Conservation (phyloP, 805 yeast species). For the Saturnispora halmiae region DNA sequence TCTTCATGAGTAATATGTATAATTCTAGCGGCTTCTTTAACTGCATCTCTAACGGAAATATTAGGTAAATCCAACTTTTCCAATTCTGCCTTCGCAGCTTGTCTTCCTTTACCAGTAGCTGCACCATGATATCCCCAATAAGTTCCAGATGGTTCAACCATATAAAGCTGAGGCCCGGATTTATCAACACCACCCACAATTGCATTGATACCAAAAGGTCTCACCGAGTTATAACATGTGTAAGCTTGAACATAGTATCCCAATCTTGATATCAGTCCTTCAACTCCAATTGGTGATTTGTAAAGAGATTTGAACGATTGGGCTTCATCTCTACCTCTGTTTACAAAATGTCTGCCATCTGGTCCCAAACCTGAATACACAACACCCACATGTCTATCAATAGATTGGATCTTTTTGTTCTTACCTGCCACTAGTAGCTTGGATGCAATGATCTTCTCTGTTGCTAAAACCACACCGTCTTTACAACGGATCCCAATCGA, state of each 20-base stretch:
- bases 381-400: conserved; percentile 90
- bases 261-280: conserved; percentile 75
- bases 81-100: conserved; percentile 92
- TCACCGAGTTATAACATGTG: conserved; percentile 91
- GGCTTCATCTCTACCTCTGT: conserved; percentile 89
- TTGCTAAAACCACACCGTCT: conserved; percentile 95
- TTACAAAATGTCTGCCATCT: conserved; percentile 90
- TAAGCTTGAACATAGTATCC: conserved; percentile 92
- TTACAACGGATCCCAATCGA: conserved; percentile 85
- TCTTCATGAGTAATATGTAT: conserved; percentile 94
- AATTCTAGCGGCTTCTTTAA: conserved; percentile 89
- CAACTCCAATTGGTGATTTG: conserved; percentile 67
- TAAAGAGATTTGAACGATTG: conserved; percentile 66
- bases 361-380: conserved; percentile 93
- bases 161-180: conserved; percentile 77
- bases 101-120: conserved; percentile 98
- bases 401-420: conserved; percentile 83
- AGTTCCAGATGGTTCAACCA: conserved; percentile 96
- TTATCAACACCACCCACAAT: conserved; percentile 91
- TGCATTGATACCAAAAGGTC: conserved; percentile 93
- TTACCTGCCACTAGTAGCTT: conserved; percentile 82
- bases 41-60: conserved; percentile 70
- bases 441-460: conserved; percentile 84
- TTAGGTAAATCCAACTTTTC: conserved; percentile 76
- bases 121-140: conserved; percentile 98